Evolutionary conservation across 176 grass and related monocot species (phyloP), one percentile per base, ranked within the genome.

Genomic region (Saccharum spontaneum): DNA sequence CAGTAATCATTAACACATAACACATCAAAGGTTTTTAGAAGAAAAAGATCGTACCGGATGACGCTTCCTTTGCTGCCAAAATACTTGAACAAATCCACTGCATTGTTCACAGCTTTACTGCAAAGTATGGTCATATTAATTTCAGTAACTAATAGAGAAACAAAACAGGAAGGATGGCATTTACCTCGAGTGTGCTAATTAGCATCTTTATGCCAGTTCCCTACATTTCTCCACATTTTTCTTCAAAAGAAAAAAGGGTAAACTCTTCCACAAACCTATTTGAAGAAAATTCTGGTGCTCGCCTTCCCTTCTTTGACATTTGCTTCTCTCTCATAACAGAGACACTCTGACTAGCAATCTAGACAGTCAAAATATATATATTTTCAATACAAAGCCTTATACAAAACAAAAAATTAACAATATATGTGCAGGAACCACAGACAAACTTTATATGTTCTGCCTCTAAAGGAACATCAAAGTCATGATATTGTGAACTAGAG

Each of bases 21-120:
- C 28, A 28, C 28, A 28, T 28, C 28, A 28, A 75, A 24, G 11
- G 3, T 46, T 61, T 64, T 10, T 10, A 18, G 24, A 48, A 66
- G 12, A 80, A 22, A 26, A 69, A 52, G 14, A 71, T 44, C 71
- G 65, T 84, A 96, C 93, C 97, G 83, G 79, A 96, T 86, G 23
- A 99, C 97, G 4, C 91, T 95, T 37, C 97, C 97, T 91, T 92
- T 96, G 90, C 88, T 92, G 48, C 97, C 90, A 10, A 99, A 96
- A 85, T 96, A 95, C 86, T 95, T 99, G 63, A 88, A 87, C 62
- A 99, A 77, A 71, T 95, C 95, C 80, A 98, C 82, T 28, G 87
- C 89, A 83, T 90, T 98, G 72, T 90, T 95, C 73, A 92, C 79
- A 0, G 92, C 89, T 90, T 93, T 98, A 82, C 95, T 95, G 89